Base-by-base conservation (phyloP, 306 rosid species). In the Citrullus colocynthis region DNA sequence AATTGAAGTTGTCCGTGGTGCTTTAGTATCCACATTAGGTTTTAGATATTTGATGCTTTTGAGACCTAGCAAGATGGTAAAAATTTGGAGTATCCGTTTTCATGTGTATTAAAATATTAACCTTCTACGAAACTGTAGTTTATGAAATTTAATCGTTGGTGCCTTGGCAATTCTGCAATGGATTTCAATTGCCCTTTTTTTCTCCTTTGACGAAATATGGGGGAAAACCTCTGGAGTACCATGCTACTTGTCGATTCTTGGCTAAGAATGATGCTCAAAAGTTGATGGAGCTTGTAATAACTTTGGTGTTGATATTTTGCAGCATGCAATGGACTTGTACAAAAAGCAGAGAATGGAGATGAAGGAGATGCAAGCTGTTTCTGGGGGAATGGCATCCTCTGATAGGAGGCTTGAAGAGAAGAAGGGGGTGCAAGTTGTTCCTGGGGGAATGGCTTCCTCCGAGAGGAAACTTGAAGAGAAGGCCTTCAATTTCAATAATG, bases 261-360 rank as follows among this genome's bases (percentile, higher is more conserved):
- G 55, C 18, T 2, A n/a, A 5, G 16, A 67, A 20, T 41, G 54
- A 17, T 17, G 44, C 42, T 73, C 77, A 73, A 8, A 30, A 48
- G 60, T 73, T 30, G 10, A 49, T 49, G 13, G 28, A 15, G 24
- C 60, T 15, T 10, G 21, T 16, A 3, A 51, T 30, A 73, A 51
- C 32, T 51, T 16, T 72, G 77, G 44, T 51, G 17, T 73, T 44
- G n/a, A 45, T 49, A 49, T 73, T 73, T 78, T 84, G 87, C 93
- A 96, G 99, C 89, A 88, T 72, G 97, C 97, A 42, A 83, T 92
- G 77, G 86, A 87, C 81, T 85, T 91, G 75, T 96, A 96, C 90
- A 87, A 89, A 86, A 92, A 86, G 88, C 96, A 92, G 82, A 83
- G 80, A 70, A 81, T 83, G 86, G 88, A 89, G 75, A 74, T 86